Conservation (phyloP, 2,329 filamentous ascomycete genomes). For the Xylogone sp. region DNA sequence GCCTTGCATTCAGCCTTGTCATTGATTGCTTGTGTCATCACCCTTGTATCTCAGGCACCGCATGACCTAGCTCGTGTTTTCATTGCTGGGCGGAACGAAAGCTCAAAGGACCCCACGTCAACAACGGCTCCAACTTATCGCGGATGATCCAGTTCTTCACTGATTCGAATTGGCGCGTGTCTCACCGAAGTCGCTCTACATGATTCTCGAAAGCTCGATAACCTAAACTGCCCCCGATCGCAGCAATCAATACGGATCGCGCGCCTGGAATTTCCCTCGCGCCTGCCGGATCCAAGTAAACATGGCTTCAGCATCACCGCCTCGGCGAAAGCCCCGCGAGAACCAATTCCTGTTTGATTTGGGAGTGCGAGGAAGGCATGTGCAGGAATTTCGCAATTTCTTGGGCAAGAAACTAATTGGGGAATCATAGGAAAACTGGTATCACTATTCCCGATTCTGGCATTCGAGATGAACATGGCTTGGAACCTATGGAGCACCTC, state of each 20-base stretch:
- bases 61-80: background rate
- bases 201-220: background rate
- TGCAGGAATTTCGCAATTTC: slow-evolving; percentile 2
- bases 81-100: background rate
- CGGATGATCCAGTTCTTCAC: background rate
- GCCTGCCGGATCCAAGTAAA: background rate
- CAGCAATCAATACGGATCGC: background rate
- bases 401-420: background rate
- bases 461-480: slow-evolving; percentile 82
- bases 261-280: background rate
- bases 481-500: slow-evolving; percentile 81
- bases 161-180: background rate
- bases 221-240: background rate
- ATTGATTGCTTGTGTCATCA: background rate
- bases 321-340: slow-evolving; percentile 28
- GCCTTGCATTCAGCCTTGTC: background rate
- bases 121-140: background rate
- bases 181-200: background rate
- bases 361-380: slow-evolving; percentile 47
- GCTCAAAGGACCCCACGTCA: background rate
- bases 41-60: background rate
- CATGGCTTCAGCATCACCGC: slow-evolving; percentile 15
- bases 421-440: slow-evolving; percentile 75
- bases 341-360: slow-evolving; percentile 45
- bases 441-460: slow-evolving; percentile 75